Conservation (phyloP, 345 rosid species). For the Aquilaria sinensis region DNA sequence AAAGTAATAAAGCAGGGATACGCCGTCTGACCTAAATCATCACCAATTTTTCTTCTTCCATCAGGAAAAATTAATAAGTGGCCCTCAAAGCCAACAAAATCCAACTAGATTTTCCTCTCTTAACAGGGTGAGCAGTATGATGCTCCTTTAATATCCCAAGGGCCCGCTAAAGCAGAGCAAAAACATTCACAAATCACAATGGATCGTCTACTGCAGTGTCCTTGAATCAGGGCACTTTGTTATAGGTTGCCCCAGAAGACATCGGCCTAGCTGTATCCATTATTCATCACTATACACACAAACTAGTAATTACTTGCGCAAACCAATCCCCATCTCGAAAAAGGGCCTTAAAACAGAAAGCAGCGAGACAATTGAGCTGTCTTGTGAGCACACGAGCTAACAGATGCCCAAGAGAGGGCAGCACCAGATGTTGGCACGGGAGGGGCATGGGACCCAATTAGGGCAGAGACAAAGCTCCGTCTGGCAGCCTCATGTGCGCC, state of each 20-base stretch:
- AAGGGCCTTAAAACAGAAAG: neutral
- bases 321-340: neutral
- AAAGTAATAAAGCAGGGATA: constrained; percentile 5
- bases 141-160: neutral
- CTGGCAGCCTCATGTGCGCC: constrained; percentile 4
- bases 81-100: constrained; percentile 15
- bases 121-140: neutral
- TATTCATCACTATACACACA: neutral
- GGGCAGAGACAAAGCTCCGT: constrained; percentile 6
- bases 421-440: constrained; percentile 10
- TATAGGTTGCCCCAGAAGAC: too few relatives aligned
- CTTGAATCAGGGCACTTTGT: neutral
- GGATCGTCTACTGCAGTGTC: neutral
- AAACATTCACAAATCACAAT: constrained; percentile 13
- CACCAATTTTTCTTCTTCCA: neutral
- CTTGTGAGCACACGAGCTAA: constrained; percentile 5
- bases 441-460: constrained; percentile 14
- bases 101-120: constrained; percentile 17
- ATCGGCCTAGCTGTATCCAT: too few relatives aligned
- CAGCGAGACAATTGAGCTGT: constrained; percentile 10
- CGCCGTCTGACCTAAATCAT: neutral
- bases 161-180: constrained; percentile 22
- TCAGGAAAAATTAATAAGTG: neutral
- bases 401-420: constrained; percentile 1
- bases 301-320: neutral